A percentile compares a stretch with the other conserved stretches of the same genome.
Conservation (phyloP, 352 stramenopile species). For the Globisporangium splendens region DNA sequence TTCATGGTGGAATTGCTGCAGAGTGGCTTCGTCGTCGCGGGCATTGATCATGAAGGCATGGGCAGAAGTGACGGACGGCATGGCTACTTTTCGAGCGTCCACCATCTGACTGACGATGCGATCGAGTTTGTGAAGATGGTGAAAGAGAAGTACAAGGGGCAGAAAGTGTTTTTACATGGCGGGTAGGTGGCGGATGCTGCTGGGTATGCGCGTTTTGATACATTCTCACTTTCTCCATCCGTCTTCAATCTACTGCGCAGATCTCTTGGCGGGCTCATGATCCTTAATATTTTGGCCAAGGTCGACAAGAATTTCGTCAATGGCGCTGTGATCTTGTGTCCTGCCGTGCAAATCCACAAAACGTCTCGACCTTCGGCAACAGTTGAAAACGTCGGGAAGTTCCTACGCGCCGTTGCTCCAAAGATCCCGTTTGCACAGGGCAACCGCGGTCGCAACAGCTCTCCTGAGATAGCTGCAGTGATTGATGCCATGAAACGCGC, state of each 20-base stretch:
- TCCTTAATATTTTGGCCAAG: conserved; percentile 55
- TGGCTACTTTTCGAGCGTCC: conserved; percentile 66
- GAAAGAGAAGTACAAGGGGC: conserved; percentile 53
- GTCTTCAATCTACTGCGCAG: conserved; percentile 24
- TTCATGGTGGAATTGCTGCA: conserved; percentile 70
- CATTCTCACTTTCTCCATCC: neutral
- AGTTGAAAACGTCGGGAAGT: conserved; percentile 44
- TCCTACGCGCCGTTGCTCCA: conserved; percentile 51
- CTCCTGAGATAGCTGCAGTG: conserved; percentile 45
- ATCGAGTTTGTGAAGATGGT: conserved; percentile 55
- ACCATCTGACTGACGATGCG: conserved; percentile 62
- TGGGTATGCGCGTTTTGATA: too few species aligned
- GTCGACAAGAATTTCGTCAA: conserved; percentile 47
- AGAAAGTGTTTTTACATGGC: conserved; percentile 73
- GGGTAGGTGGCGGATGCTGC: conserved; percentile 26
- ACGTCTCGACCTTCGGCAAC: conserved; percentile 39
- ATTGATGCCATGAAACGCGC: conserved; percentile 50
- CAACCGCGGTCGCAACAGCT: conserved; percentile 63
- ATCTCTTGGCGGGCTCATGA: conserved; percentile 66
- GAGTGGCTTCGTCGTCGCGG: conserved; percentile 60
- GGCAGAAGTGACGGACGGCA: conserved; percentile 71
- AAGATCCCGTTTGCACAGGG: conserved; percentile 63
- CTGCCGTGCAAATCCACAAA: conserved; percentile 63
- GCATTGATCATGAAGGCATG: conserved; percentile 73
- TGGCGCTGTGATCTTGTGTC: conserved; percentile 67